Conservation (phyloP, 176 grass and related monocot genomes). For the Zoysia japonica region DNA sequence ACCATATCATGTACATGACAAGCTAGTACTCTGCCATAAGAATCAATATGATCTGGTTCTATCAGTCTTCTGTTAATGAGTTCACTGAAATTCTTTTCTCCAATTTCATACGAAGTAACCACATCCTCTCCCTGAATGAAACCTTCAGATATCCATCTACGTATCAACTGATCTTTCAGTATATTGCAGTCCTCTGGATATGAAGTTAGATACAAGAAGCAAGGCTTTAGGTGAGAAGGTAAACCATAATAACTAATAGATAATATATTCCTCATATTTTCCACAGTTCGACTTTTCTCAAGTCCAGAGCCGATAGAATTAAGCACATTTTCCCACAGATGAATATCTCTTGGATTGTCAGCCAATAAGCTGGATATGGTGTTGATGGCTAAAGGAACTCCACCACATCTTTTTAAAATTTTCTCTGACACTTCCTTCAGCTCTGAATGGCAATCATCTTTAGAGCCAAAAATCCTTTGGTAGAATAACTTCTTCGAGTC, state of each 20-base stretch:
- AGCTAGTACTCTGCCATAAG: background rate
- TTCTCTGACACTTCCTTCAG: conserved; percentile 9
- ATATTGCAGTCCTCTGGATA: background rate
- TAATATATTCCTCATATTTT: background rate
- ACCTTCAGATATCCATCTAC: conserved; percentile 16
- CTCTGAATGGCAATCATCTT: background rate
- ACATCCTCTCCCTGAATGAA: background rate
- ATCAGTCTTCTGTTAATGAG: background rate
- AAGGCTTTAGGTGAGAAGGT: background rate
- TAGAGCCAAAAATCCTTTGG: background rate
- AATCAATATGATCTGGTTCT: background rate
- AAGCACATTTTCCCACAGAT: background rate
- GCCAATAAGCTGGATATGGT: conserved; percentile 23
- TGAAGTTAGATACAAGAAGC: background rate
- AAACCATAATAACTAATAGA: conserved; percentile 12
- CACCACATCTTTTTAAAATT: conserved; percentile 24
- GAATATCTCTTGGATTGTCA: background rate
- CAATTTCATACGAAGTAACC: background rate
- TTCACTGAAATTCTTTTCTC: background rate
- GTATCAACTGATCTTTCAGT: background rate
- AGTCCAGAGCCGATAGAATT: background rate
- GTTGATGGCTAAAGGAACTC: conserved; percentile 26
- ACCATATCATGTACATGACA: conserved; percentile 7
- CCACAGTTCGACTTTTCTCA: background rate
- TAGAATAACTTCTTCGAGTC: conserved; percentile 10